Conservation (phyloP, 495 filamentous ascomycete genomes). For the Podospora comata region DNA sequence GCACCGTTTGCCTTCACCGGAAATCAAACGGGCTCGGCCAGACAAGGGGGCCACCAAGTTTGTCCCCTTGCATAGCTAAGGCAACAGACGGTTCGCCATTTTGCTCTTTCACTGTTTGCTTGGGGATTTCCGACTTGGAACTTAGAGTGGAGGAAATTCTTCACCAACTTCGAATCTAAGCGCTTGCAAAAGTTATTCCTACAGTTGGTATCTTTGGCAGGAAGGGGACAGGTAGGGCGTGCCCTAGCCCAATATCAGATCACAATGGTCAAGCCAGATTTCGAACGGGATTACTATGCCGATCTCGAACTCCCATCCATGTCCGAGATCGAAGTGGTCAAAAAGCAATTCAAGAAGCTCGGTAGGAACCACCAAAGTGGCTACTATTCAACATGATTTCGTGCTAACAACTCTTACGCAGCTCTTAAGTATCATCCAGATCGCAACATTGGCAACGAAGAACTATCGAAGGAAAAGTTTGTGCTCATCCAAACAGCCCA, state of each 20-base stretch:
- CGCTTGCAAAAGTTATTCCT: not conserved
- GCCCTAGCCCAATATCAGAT: constrained; percentile 14
- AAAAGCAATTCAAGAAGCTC: constrained; percentile 81
- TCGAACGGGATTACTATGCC: constrained; percentile 77
- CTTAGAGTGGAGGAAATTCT: not conserved
- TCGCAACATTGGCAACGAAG: constrained; percentile 78
- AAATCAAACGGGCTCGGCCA: not conserved
- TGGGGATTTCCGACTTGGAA: constrained; percentile 1
- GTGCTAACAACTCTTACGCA: constrained; percentile 31
- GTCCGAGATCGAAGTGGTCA: constrained; percentile 69
- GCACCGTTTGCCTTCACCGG: not conserved
- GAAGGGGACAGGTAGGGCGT: not conserved
- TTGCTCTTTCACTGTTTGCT: constrained; percentile 11
- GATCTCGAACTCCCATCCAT: constrained; percentile 67
- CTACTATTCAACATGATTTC: not conserved
- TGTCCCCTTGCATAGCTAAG: not conserved
- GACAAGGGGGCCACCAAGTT: not conserved
- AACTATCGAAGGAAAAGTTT: constrained; percentile 74
- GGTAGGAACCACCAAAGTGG: constrained; percentile 46
- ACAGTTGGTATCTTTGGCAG: not conserved
- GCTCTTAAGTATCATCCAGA: constrained; percentile 87
- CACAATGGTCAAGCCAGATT: constrained; percentile 73
- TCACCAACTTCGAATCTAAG: not conserved
- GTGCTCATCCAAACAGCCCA: constrained; percentile 81
- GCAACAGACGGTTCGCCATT: not conserved